Evolutionary conservation across 495 filamentous ascomycete genomes (phyloP), one percentile per base, ranked within the genome.

Genomic region (Lindgomyces ingoldianus): DNA sequence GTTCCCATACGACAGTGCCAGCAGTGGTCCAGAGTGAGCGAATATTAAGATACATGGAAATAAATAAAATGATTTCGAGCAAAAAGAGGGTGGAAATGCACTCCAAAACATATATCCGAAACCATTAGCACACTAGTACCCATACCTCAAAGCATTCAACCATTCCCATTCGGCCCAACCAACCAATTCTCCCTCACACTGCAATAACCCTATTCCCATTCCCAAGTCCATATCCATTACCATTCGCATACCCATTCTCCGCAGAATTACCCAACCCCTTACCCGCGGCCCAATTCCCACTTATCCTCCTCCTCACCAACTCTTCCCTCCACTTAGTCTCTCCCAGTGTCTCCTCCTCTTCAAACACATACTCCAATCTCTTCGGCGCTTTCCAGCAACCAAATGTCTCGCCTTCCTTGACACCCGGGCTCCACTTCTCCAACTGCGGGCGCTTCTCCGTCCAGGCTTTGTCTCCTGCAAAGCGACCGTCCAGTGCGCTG

Each of bases 371-470:
- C 48, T 65, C 62, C 19, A 65, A 54, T 47, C 22, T 52, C 29
- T 3, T 41, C 2, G 62, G 62, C 56, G 14, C 49, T 55, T 47
- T 65, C 62, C 62, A 65, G 39, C 46, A 53, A 10, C 62, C 62
- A 4, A 41, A 21, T 4, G 30, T 24, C 36, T 65, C 62, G 2
- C 55, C 62, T 1, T 65, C 62, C 29, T 65, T 65, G 10, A 50
- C 29, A 36, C 62, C 62, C n/a, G 54, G 46, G 22, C 54, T 65
- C 62, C 62, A 65, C 27, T 60, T 60, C 48, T 65, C 62, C 29
- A 65, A 16, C 55, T 52, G 39, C 1, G 62, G 62, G 21, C 56
- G 25, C 29, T 55, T 41, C 19, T 64, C 56, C 19, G 12, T 30
- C 62, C 62, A 65, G 0, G 24, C 46, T 9, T 53, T 30, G 3